Base-by-base conservation (phyloP, 2,329 filamentous ascomycete species). In the Xylariaceae sp. region DNA sequence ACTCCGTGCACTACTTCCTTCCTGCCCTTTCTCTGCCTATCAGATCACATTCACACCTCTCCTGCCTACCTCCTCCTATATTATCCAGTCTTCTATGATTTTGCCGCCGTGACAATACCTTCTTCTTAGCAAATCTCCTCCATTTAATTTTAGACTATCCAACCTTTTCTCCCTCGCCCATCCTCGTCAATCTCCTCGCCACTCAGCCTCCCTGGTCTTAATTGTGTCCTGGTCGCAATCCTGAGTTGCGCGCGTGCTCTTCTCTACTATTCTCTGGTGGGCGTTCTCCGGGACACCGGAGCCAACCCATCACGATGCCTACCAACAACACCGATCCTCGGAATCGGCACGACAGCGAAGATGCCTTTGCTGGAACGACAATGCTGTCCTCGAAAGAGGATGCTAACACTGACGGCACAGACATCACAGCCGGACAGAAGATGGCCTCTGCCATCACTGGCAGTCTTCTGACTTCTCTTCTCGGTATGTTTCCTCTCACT, bases 381-480 rank as follows among this genome's bases (percentile, higher is more conserved):
- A 71, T 73, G 64, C 67, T 73, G 35, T 69, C 74, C 3, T 67
- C 70, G 6, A 65, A 72, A 35, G 68, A 73, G 62, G 74, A 76
- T 41, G 68, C 70, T 56, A 73, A 73, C 58, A 74, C 76, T 57
- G 76, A 79, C 45, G 77, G 78, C 44, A 75, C 80, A 30, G 86
- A 93, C 62, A 90, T 95, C 65, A 92, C 92, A 4, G 83, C 92
- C 18, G 76, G 82, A 10, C 93, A 97, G 77, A 94, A 93, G 78
- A 99, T 99, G 94, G 74, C 96, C 57, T 96, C 93, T 58, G 94
- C 94, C 53, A 90, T 93, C 65, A 88, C 88, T 57, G 94, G 94
- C 61, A 97, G 92, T 75, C 76, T 99, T 59, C 74, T 97, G 64
- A 97, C 93, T 7, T 94, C 92, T 17, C 75, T 97, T 30, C 82